Evolutionary conservation across 2,329 filamentous ascomycete species (phyloP).

Genomic region (Colletotrichum plurivorum): DNA sequence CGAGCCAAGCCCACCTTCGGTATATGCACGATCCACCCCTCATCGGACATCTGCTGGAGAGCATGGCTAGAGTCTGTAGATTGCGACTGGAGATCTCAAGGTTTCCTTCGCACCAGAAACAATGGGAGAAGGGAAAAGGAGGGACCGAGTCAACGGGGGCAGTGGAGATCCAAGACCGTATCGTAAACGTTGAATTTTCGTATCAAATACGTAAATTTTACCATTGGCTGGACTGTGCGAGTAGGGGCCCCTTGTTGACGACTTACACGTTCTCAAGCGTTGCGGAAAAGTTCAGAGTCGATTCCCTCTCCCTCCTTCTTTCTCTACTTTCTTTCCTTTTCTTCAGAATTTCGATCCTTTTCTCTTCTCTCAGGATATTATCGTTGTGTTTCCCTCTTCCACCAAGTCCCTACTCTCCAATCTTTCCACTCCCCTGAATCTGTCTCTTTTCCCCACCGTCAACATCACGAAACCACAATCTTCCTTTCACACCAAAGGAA

Average conservation of each 20-base stretch:
- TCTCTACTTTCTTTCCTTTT: background rate
- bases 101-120: background rate
- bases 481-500: background rate
- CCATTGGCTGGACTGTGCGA: constrained; percentile 14
- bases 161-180: constrained; percentile 3
- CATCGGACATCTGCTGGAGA: background rate
- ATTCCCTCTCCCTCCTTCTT: background rate
- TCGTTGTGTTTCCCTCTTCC: background rate
- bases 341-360: background rate
- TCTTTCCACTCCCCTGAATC: background rate
- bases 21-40: background rate
- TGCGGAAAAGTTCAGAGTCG: background rate
- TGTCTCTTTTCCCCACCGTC: background rate
- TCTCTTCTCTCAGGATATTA: background rate
- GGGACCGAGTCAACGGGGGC: constrained; percentile 5
- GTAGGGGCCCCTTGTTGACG: constrained; percentile 12
- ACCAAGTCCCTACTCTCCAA: background rate
- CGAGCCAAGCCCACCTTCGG: background rate
- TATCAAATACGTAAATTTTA: constrained; percentile 14
- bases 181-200: constrained; percentile 18
- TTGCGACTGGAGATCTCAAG: background rate
- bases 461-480: background rate
- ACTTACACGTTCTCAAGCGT: constrained; percentile 22
- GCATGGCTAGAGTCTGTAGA: background rate
- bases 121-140: background rate